phyloP scores from a whole-genome alignment of 1,284 basidiomycete species.

The Puccinia hordei region DNA sequence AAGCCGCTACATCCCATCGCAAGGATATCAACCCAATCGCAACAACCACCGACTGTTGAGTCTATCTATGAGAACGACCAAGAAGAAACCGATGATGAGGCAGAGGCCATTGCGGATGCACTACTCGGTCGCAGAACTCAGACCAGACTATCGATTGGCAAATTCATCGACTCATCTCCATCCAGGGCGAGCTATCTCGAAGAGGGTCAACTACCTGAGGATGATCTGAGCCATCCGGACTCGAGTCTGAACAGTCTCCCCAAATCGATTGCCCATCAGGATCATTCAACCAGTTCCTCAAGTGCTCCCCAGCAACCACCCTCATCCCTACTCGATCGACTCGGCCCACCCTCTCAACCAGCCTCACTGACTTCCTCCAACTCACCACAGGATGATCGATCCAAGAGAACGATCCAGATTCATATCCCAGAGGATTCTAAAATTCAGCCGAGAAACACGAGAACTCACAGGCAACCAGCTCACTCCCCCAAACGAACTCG shows the following conservation, averaged over 20 bases:
- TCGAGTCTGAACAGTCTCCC: no score
- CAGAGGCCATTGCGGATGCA: slow-evolving; percentile 36
- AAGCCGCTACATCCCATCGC: no score
- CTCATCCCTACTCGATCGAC: slow-evolving; percentile 11
- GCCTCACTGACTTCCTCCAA: not conserved
- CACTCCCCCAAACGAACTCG: not conserved
- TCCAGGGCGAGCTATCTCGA: not conserved
- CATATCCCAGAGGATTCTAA: no score
- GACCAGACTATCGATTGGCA: not conserved
- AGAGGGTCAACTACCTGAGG: not conserved
- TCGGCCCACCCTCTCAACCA: not conserved
- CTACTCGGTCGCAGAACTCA: slow-evolving; percentile 10
- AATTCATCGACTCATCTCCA: not conserved
- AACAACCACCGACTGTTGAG: not conserved
- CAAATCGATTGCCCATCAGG: not conserved
- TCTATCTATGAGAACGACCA: not conserved
- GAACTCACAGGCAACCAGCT: not conserved
- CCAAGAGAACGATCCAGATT: not conserved
- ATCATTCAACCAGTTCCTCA: not conserved
- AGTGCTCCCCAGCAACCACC: not conserved
- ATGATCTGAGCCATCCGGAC: not conserved
- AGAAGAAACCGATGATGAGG: slow-evolving; percentile 22
- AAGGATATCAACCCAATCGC: not conserved
- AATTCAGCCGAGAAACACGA: not conserved
- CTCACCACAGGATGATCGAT: not conserved